Base-by-base conservation (phyloP, 768 basidiomycete species). In the Coprinopsis cinerea region DNA sequence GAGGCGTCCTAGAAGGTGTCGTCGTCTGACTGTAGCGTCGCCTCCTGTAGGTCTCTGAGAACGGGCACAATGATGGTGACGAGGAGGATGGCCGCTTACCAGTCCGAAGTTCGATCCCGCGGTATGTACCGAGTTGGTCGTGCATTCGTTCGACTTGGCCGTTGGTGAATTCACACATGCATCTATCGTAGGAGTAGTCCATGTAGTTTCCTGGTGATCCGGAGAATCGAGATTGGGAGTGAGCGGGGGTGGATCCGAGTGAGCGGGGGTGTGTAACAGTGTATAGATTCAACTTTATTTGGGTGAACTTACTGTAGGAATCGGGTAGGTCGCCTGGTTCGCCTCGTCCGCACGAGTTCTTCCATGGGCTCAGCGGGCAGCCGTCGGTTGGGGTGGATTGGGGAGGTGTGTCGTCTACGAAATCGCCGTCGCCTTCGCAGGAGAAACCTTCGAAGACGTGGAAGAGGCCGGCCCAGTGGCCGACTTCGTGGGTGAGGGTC, bases 381-480 rank as follows among this genome's bases (percentile, higher is more conserved):
- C n/a, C n/a, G n/a, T n/a, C n/a, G 15, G 30, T 32, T 7, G 30
- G 30, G n/a, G 62, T 65, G 1, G 64, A 62, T 54, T 72, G 70
- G 20, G 72, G 59, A 15, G 73, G 64, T 0, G 72, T 75, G 53
- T 75, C 74, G 17, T 63, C 65, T 4, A 76, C 72, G 11, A 54
- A 49, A 50, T 76, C 73, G 30, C 73, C 74, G 5, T 44, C 37
- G n/a, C 59, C 61, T 4, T 52, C 52, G 43, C 67, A 69, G 4
- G 65, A 64, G 11, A 7, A 15, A 41, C 63, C 63, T 56, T 64
- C 36, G 64, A 76, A 77, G 27, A 73, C 74, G 56, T 76, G 74
- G 52, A 70, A 69, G 1, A 75, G 64, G 14, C 75, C 74, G 43
- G 72, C 56, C 74, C 75, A 78, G 56, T 76, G 74, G 3, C 76